These are phyloP conservation scores for Sarcomyxa edulis DNA, from an alignment of 768 basidiomycete species.

Conservation along the genomic window DNA sequence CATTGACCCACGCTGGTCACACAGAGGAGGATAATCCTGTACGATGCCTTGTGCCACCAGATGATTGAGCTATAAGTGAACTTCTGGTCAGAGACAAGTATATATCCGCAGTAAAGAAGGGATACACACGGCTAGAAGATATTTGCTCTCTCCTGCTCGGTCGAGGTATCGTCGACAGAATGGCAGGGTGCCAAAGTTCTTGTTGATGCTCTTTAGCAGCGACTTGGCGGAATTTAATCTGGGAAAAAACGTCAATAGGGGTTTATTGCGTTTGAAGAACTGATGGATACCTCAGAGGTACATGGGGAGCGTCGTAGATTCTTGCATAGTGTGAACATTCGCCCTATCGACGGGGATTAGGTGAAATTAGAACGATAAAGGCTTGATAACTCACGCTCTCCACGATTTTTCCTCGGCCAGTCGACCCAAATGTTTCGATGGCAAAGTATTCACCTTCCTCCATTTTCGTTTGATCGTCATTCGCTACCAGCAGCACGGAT, in stretches of 20 bases:
- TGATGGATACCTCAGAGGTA: constrained; percentile 63
- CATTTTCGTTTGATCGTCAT: constrained; percentile 91
- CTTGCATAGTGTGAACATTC: constrained; percentile 93
- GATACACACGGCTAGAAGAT: constrained; percentile 77
- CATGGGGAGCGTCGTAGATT: constrained; percentile 61
- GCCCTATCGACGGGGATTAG: constrained; percentile 43
- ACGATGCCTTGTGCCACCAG: constrained; percentile 87
- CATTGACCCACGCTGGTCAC: constrained; percentile 81
- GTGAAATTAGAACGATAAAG: constrained; percentile 1
- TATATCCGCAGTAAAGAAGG: background rate
- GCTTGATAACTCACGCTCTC: constrained; percentile 53
- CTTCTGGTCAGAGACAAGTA: constrained; percentile 1
- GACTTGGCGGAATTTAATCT: constrained; percentile 84
- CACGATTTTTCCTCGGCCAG: constrained; percentile 82
- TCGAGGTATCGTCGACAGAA: constrained; percentile 96
- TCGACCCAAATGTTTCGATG: constrained; percentile 98
- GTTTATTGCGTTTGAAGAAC: constrained; percentile 1
- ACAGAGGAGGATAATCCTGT: constrained; percentile 88
- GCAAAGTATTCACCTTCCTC: constrained; percentile 99
- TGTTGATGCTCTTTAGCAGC: constrained; percentile 82
- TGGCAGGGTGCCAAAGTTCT: constrained; percentile 91
- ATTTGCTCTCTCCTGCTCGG: constrained; percentile 86
- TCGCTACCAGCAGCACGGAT: constrained; percentile 85
- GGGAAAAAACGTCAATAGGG: constrained; percentile 4
- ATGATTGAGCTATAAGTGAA: constrained; percentile 65